Percentiles rank a stretch among this genome's conserved stretches.
phyloP scores from a whole-genome alignment of 2,329 filamentous ascomycete species.

The Scytalidium sp. region DNA sequence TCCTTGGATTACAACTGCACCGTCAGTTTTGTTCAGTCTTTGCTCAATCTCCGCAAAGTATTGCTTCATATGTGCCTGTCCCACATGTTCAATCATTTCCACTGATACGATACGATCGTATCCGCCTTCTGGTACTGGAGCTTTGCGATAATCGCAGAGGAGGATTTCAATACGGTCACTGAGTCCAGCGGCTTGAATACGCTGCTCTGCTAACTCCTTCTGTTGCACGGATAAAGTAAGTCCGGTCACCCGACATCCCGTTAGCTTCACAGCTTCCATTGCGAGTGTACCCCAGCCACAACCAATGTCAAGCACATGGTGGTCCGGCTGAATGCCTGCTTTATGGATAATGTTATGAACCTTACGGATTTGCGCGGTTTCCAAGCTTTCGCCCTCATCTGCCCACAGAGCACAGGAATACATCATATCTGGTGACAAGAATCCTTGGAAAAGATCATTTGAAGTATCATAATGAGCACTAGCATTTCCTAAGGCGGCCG shows the following conservation, averaged over 20 bases:
- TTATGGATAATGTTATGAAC: conserved; percentile 61
- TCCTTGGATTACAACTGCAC: conserved; percentile 70
- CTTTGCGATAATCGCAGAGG: conserved; percentile 62
- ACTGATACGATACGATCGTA: conserved; percentile 71
- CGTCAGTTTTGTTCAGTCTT: conserved; percentile 60
- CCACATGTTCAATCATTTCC: conserved; percentile 73
- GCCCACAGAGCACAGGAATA: conserved; percentile 67
- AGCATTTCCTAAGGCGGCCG: conserved; percentile 62
- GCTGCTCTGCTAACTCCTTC: conserved; percentile 59
- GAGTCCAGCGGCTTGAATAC: conserved; percentile 57
- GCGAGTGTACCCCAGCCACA: conserved; percentile 71
- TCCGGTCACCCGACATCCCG: conserved; percentile 65
- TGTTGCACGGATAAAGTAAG: conserved; percentile 66
- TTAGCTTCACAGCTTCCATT: conserved; percentile 61
- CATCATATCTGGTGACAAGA: conserved; percentile 68
- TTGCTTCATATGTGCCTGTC: conserved; percentile 58
- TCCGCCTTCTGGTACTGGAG: conserved; percentile 45
- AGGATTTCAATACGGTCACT: conserved; percentile 56
- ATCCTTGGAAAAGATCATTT: conserved; percentile 69
- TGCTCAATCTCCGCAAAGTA: conserved; percentile 65
- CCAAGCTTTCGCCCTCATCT: conserved; percentile 45
- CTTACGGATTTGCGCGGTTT: conserved; percentile 64
- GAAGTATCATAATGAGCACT: conserved; percentile 71
- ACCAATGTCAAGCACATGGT: conserved; percentile 70
- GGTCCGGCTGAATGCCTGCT: conserved; percentile 54